Percentiles rank a stretch among this genome's conserved stretches.
phyloP scores from a whole-genome alignment of 2,329 filamentous ascomycete species.

The Stromatinia cepivora region DNA sequence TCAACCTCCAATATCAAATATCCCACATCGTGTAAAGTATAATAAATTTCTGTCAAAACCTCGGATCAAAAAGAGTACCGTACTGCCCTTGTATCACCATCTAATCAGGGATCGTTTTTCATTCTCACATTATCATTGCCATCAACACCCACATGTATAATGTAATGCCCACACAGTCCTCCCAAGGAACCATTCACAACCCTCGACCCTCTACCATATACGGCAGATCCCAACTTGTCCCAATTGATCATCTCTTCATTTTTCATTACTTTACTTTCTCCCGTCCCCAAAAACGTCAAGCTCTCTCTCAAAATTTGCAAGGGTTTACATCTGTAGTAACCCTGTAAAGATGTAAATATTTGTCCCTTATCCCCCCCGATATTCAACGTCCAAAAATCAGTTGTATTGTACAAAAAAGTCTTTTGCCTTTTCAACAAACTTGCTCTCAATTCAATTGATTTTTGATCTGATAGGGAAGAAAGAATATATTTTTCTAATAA shows the following conservation, averaged over 20 bases:
- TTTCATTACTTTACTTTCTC: slow-evolving; percentile 3
- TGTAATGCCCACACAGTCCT: neutral
- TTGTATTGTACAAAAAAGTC: neutral
- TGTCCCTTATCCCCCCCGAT: slow-evolving; percentile 8
- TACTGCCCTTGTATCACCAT: neutral
- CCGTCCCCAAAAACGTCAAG: neutral
- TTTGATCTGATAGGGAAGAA: neutral
- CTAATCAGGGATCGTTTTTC: neutral
- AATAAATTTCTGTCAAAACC: slow-evolving; percentile 3
- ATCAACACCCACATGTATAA: slow-evolving; percentile 11
- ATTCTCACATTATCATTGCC: slow-evolving; percentile 2
- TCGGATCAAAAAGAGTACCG: neutral
- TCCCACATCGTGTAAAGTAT: slow-evolving; percentile 13
- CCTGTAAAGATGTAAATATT: slow-evolving; percentile 3
- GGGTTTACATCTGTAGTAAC: slow-evolving; percentile 1
- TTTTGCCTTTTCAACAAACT: neutral
- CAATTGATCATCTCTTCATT: slow-evolving; percentile 10
- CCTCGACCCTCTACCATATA: neutral
- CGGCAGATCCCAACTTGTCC: neutral
- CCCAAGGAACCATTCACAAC: neutral
- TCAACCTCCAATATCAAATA: neutral
- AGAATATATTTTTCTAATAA: neutral
- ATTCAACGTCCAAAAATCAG: neutral
- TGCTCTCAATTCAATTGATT: neutral
- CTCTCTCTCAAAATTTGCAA: neutral